Percentiles rank a stretch among this genome's conserved stretches.
These are phyloP conservation scores for Cladophialophora exuberans DNA, from an alignment of 2,329 filamentous ascomycete genomes.

Conservation along the genomic window DNA sequence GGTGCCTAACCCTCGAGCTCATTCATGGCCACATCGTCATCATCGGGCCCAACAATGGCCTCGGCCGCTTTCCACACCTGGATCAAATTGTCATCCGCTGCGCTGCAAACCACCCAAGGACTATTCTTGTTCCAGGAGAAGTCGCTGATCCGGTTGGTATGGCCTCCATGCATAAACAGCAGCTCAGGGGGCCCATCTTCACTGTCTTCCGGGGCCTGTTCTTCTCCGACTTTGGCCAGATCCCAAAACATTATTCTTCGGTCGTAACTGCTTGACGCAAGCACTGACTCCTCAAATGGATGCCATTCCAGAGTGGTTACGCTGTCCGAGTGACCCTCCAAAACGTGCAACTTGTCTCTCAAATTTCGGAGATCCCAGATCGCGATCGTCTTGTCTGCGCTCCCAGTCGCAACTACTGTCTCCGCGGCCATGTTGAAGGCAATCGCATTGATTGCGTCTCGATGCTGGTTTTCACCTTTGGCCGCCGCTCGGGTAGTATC, in stretches of 20 bases:
- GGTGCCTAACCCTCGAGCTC: conserved; percentile 63
- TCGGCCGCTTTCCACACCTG: conserved; percentile 92
- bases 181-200: conserved; percentile 95
- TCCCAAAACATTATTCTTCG: conserved; percentile 97
- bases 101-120: conserved; percentile 93
- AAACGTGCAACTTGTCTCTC: conserved; percentile 83
- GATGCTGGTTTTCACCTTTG: conserved; percentile 73
- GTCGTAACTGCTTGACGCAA: conserved; percentile 92
- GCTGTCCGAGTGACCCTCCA: conserved; percentile 84
- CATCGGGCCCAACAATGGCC: conserved; percentile 71
- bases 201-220: conserved; percentile 91
- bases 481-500: conserved; percentile 66
- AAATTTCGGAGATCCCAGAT: conserved; percentile 95
- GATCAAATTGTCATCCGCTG: conserved; percentile 93
- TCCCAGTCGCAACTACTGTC: conserved; percentile 86
- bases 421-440: conserved; percentile 94
- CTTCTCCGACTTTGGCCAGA: conserved; percentile 84
- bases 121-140: conserved; percentile 98
- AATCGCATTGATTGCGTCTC: conserved; percentile 92
- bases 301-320: conserved; percentile 96
- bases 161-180: conserved; percentile 98
- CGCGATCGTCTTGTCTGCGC: conserved; percentile 91
- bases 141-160: conserved; percentile 94
- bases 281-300: conserved; percentile 82
- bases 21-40: conserved; percentile 73